phyloP scores from a whole-genome alignment of 1,139 yeast genomes.

The Yamadazyma kanchanaburiensis region DNA sequence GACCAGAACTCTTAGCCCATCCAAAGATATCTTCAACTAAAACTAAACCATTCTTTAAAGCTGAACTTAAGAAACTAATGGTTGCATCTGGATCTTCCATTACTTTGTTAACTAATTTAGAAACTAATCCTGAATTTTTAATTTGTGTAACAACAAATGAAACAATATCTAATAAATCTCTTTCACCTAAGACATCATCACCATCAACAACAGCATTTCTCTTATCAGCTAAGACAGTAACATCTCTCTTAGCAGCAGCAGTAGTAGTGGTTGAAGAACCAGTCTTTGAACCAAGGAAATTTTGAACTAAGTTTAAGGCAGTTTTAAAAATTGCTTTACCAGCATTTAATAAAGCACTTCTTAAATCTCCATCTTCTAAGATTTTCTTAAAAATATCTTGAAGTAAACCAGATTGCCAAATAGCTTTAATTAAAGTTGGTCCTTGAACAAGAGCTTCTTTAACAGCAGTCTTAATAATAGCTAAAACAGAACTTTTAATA shows the following conservation, averaged over 20 bases:
- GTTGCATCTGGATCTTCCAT: slow-evolving; percentile 37
- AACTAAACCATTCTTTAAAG: slow-evolving; percentile 32
- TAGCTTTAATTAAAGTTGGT: slow-evolving; percentile 41
- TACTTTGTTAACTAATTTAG: slow-evolving; percentile 29
- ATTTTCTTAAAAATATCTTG: slow-evolving; percentile 31
- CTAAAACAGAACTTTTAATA: slow-evolving; percentile 23
- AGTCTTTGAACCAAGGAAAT: slow-evolving; percentile 18
- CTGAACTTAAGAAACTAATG: slow-evolving; percentile 31
- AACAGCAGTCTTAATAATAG: slow-evolving; percentile 31
- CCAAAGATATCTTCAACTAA: slow-evolving; percentile 31
- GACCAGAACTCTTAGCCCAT: slow-evolving; percentile 41
- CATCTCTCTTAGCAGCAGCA: slow-evolving; percentile 3
- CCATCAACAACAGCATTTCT: slow-evolving; percentile 9
- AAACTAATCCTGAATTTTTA: slow-evolving; percentile 35
- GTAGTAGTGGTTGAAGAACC: slow-evolving; percentile 17
- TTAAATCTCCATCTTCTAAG: slow-evolving; percentile 33
- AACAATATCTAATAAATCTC: slow-evolving; percentile 33
- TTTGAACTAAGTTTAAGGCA: slow-evolving; percentile 28
- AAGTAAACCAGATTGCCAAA: slow-evolving; percentile 44
- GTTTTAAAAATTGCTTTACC: slow-evolving; percentile 33
- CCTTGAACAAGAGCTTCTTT: slow-evolving; percentile 39
- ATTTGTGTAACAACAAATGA: slow-evolving; percentile 25
- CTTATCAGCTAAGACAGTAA: slow-evolving; percentile 4
- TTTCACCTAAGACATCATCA: slow-evolving; percentile 29
- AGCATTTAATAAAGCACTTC: slow-evolving; percentile 31